These are phyloP conservation scores for Tulasnella sp. DNA, from an alignment of 768 basidiomycete genomes.

Conservation along the genomic window DNA sequence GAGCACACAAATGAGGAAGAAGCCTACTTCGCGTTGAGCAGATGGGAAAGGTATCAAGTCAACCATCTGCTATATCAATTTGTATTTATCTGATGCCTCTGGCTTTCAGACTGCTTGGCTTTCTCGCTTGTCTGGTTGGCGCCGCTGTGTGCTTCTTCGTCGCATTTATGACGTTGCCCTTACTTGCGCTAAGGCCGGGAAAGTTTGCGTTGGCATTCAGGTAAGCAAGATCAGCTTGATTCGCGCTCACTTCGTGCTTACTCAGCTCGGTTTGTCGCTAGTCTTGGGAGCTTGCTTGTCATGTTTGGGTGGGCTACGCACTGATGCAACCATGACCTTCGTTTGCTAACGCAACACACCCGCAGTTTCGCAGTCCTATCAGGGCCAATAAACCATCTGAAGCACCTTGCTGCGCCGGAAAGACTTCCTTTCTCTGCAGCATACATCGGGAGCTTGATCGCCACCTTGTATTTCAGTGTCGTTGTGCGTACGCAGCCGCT, in stretches of 20 bases:
- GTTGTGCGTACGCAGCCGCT: constrained; percentile 58
- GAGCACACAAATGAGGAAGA: constrained; percentile 93
- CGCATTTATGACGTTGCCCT: constrained; percentile 79
- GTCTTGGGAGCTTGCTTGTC: constrained; percentile 87
- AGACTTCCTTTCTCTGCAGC: constrained; percentile 56
- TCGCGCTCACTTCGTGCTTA: not conserved
- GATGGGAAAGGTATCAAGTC: constrained; percentile 81
- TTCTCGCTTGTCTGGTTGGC: constrained; percentile 85
- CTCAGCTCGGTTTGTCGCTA: constrained; percentile 42
- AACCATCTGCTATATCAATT: not conserved
- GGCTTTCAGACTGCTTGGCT: constrained; percentile 74
- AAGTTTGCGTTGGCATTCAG: constrained; percentile 93
- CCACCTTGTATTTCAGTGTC: constrained; percentile 91
- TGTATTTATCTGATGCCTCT: constrained; percentile 1
- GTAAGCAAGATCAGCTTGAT: constrained; percentile 43
- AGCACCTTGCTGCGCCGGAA: constrained; percentile 57
- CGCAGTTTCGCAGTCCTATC: constrained; percentile 48
- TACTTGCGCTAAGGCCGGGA: constrained; percentile 72
- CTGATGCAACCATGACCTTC: not conserved
- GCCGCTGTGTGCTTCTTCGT: constrained; percentile 94
- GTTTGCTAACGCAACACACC: not conserved
- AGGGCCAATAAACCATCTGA: constrained; percentile 89
- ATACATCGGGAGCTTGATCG: constrained; percentile 79
- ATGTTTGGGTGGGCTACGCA: constrained; percentile 81
- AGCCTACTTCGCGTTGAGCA: constrained; percentile 86